Percentiles rank a stretch among this genome's conserved stretches.
These are phyloP conservation scores for Suillus fuscotomentosus DNA, from an alignment of 768 basidiomycete genomes.

Conservation along the genomic window DNA sequence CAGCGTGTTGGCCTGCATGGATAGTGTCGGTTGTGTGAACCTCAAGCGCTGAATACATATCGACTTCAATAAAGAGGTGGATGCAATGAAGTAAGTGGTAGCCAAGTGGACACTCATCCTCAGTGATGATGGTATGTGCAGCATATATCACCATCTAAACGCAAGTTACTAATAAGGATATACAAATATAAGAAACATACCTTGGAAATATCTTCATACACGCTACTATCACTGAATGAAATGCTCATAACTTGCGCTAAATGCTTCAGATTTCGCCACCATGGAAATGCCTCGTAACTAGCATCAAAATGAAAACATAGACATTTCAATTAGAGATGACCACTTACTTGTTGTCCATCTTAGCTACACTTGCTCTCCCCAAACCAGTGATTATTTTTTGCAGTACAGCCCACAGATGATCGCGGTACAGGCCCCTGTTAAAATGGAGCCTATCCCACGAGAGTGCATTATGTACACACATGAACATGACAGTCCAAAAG, in stretches of 20 bases:
- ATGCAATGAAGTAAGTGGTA: conserved; percentile 29
- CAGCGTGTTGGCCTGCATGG: conserved; percentile 15
- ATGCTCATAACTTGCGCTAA: conserved; percentile 23
- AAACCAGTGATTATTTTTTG: not conserved
- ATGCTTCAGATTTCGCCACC: conserved; percentile 34
- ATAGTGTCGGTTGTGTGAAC: conserved; percentile 32
- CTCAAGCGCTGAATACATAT: conserved; percentile 28
- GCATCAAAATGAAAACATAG: not conserved
- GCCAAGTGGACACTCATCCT: conserved; percentile 9
- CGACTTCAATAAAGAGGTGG: conserved; percentile 28
- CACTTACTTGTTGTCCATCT: conserved; percentile 10
- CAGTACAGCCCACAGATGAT: not conserved
- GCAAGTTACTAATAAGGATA: not conserved
- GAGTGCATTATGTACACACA: not conserved
- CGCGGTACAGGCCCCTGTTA: not conserved
- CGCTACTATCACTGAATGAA: conserved; percentile 32
- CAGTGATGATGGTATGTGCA: conserved; percentile 20
- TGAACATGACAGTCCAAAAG: not conserved
- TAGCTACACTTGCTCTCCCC: not conserved
- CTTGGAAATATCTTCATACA: conserved; percentile 37
- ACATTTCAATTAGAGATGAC: not conserved
- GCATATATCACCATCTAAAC: conserved; percentile 30
- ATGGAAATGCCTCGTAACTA: conserved; percentile 16
- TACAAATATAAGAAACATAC: conserved; percentile 14
- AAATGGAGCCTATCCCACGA: not conserved